Evolutionary conservation across 257 asterid genomes (phyloP).

Genomic region (Apocynum venetum): DNA sequence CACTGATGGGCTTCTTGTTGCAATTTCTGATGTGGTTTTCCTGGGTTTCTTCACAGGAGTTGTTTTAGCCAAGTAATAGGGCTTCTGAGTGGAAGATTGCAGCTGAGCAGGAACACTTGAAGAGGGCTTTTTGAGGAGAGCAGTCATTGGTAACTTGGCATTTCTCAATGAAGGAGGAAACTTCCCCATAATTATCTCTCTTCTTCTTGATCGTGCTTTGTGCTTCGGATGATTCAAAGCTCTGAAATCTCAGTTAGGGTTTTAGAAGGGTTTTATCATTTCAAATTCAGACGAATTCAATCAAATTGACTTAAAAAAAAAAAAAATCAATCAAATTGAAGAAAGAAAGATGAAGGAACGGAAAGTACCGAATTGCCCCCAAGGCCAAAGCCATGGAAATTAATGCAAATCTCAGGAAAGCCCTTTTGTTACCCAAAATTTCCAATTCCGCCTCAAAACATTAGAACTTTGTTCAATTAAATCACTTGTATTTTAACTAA

Average conservation of each 20-base stretch:
- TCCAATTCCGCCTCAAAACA: neutral
- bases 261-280: slow-evolving; percentile 37
- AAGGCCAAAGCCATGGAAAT: neutral
- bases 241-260: slow-evolving; percentile 34
- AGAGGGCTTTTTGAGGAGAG: slow-evolving; percentile 35
- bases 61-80: slow-evolving; percentile 23
- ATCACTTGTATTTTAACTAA: too few species aligned
- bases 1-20: slow-evolving; percentile 29
- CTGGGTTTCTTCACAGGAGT: slow-evolving; percentile 24
- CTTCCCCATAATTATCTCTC: slow-evolving; percentile 48
- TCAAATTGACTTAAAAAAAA: too few species aligned
- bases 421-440: neutral
- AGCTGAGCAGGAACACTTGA: slow-evolving; percentile 22
- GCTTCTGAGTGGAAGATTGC: slow-evolving; percentile 23
- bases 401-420: neutral
- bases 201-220: neutral
- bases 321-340: too few species aligned
- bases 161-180: slow-evolving; percentile 50
- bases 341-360: neutral
- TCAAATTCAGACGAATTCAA: neutral
- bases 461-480: too few species aligned
- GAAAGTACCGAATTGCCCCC: neutral
- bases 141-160: slow-evolving; percentile 30
- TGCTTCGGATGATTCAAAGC: neutral
- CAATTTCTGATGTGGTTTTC: slow-evolving; percentile 12